phyloP scores from a whole-genome alignment of 2,329 filamentous ascomycete species.

The Pseudogymnoascus sp. region DNA sequence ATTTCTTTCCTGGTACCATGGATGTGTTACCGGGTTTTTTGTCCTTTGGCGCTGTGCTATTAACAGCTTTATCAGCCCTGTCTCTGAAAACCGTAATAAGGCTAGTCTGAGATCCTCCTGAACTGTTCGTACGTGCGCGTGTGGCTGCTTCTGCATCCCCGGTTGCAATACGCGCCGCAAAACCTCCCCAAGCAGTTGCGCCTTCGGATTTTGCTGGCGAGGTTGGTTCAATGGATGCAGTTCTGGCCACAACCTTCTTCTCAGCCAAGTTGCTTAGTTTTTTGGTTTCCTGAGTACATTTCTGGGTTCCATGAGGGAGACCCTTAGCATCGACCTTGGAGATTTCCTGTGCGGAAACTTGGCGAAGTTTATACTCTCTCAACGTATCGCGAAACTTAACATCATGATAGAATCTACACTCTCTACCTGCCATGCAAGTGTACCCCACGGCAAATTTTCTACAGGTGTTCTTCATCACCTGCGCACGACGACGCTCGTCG shows the following conservation, averaged over 20 bases:
- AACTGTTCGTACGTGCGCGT: neutral
- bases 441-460: neutral
- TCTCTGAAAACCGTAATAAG: constrained; percentile 4
- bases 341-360: neutral
- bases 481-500: neutral
- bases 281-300: neutral
- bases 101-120: neutral
- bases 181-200: constrained; percentile 16
- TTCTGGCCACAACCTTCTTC: constrained; percentile 37
- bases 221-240: constrained; percentile 30
- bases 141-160: neutral
- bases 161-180: neutral
- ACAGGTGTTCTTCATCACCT: neutral
- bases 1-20: neutral
- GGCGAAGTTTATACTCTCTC: neutral
- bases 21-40: neutral
- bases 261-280: constrained; percentile 23
- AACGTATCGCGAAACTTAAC: neutral
- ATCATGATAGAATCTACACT: neutral
- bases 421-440: neutral
- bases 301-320: neutral
- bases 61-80: neutral
- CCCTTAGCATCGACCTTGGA: neutral
- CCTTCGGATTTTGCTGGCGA: constrained; percentile 7
- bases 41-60: neutral